A percentile compares a stretch with the other conserved stretches of the same genome.
These are phyloP conservation scores for Galerina sulciceps DNA, from an alignment of 768 basidiomycete genomes.

Conservation along the genomic window DNA sequence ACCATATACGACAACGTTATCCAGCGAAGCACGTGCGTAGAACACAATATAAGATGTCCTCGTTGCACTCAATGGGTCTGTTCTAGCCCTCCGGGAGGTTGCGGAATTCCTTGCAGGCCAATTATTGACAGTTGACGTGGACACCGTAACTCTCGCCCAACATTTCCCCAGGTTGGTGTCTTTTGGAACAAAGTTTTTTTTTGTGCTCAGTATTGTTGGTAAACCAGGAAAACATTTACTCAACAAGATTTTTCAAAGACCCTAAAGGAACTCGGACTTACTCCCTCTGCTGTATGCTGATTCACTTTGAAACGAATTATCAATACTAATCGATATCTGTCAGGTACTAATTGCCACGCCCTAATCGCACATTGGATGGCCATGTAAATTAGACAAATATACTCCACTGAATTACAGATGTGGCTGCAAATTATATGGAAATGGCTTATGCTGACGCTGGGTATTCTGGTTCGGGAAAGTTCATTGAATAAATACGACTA, in stretches of 20 bases:
- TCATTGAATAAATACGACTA: too few relatives aligned
- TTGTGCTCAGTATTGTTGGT: background rate
- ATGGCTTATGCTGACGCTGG: background rate
- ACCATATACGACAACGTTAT: constrained; percentile 79
- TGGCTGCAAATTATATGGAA: background rate
- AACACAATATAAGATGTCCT: too few relatives aligned
- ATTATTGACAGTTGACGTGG: constrained; percentile 67
- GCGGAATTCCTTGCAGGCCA: constrained; percentile 89
- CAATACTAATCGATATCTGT: background rate
- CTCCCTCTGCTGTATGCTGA: constrained; percentile 79
- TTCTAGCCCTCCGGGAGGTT: constrained; percentile 77
- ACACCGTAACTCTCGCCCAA: constrained; percentile 76
- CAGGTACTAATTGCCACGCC: constrained; percentile 62
- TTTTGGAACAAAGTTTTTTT: background rate
- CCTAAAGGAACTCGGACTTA: constrained; percentile 83
- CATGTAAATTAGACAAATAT: constrained; percentile 8
- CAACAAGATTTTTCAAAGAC: constrained; percentile 77
- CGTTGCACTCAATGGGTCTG: background rate
- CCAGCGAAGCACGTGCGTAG: constrained; percentile 77
- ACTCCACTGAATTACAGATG: background rate
- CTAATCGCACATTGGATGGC: constrained; percentile 22
- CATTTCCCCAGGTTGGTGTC: constrained; percentile 80
- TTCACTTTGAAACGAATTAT: background rate
- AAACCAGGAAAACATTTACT: constrained; percentile 74
- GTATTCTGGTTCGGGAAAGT: background rate